Base-by-base conservation (phyloP, 805 yeast species). In the Lipomyces mesembrius region DNA sequence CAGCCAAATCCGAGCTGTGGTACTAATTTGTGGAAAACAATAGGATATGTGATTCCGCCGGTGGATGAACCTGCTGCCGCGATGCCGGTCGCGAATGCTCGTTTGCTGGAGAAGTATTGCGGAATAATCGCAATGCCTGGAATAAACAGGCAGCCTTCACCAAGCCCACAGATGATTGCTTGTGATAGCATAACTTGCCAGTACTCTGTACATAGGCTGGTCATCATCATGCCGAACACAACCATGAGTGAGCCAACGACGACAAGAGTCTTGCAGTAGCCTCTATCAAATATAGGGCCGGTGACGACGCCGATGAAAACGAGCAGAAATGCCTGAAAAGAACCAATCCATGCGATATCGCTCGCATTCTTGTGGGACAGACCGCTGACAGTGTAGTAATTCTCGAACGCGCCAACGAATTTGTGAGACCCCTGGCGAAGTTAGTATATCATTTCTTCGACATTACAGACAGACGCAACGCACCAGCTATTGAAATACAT, bases 141-240 rank as follows among this genome's bases (percentile, higher is more conserved):
- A 2, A 82, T 74, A 75, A 83, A 82, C 37, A 81, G 74, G 61
- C 83, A 68, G 1, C 82, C 78, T 3, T 79, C 74, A 0, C 85
- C 85, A 1, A 83, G 60, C 0, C 86, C 87, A 58, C 81, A 74
- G 3, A 84, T 80, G n/a, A 84, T 72, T 37, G 88, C 84, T 73
- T 85, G 87, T 2, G 84, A 79, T 12, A 87, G 74, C 57, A 87
- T 78, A 62, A 86, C 81, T 66, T 87, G 89, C 74, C 81, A 84
- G 22, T 84, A 78, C 17, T 78, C 73, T 2, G 76, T 75, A 57
- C 84, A 81, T 58, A 78, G 68, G 43, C 75, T 71, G 12, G 76
- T 69, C 75, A 78, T 74, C 77, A 78, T 75, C 66, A 76, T 64
- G 11, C 77, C 74, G 34, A 75, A 70, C 34, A 70, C 66, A 49